phyloP scores from a whole-genome alignment of 345 rosid species.

The Raphanus raphanistrum region DNA sequence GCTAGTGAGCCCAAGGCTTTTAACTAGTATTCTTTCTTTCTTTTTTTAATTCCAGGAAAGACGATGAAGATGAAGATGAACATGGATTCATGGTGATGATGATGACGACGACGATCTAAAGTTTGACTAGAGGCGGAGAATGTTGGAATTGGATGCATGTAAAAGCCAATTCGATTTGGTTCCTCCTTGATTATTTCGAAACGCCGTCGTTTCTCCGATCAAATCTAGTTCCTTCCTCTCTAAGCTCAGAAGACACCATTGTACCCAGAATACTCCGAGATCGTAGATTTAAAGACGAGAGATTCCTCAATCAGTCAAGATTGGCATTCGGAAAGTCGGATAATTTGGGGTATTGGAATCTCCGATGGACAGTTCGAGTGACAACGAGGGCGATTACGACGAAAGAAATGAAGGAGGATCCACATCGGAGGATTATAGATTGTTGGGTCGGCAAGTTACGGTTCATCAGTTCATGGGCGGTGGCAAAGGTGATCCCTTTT shows the following conservation, averaged over 20 bases:
- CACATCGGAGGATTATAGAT: conserved; percentile 33
- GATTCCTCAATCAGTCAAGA: not conserved
- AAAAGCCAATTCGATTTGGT: conserved; percentile 18
- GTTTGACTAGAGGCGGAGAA: conserved; percentile 35
- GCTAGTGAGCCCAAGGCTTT: not conserved
- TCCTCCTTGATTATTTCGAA: not conserved
- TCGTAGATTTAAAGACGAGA: conserved; percentile 12
- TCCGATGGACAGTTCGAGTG: conserved; percentile 42
- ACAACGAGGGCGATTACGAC: conserved; percentile 37
- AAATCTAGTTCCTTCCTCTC: conserved; percentile 7
- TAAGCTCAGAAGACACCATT: not conserved
- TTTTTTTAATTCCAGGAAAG: not conserved
- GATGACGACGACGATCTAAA: not conserved
- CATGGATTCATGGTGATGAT: not conserved
- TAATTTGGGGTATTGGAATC: not conserved
- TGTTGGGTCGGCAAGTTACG: conserved; percentile 42
- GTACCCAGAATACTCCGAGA: not conserved
- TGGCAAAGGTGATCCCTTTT: conserved; percentile 41
- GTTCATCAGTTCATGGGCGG: conserved; percentile 56
- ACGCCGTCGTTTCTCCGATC: conserved; percentile 18
- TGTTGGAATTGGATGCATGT: conserved; percentile 32
- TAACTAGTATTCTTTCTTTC: not conserved
- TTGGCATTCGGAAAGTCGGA: not conserved
- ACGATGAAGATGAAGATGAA: not conserved
- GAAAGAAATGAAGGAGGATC: conserved; percentile 33